These are phyloP conservation scores for Microdochium nivale DNA, from an alignment of 2,329 filamentous ascomycete species.

Conservation along the genomic window DNA sequence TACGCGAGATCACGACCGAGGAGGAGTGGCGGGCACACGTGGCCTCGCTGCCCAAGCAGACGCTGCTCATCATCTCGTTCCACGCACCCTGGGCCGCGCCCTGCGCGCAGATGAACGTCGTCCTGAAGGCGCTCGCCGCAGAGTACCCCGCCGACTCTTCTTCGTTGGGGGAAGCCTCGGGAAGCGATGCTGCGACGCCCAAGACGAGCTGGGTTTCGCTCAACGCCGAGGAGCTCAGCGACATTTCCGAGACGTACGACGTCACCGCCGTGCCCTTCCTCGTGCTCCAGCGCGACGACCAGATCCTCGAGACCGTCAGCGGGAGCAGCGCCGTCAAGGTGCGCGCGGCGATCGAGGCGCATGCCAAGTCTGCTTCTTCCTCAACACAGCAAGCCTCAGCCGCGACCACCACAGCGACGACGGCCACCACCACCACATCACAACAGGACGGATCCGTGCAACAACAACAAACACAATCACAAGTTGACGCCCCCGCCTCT, in stretches of 20 bases:
- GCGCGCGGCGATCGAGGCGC: slow-evolving; percentile 73
- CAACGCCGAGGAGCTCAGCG: slow-evolving; percentile 89
- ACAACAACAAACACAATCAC: too few relatives aligned
- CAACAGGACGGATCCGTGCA: slow-evolving; percentile 8
- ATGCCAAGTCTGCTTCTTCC: slow-evolving; percentile 46
- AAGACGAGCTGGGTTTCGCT: slow-evolving; percentile 79
- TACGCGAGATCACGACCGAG: slow-evolving; percentile 69
- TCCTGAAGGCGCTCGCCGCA: slow-evolving; percentile 76
- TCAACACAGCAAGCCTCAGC: slow-evolving; percentile 18
- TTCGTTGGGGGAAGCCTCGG: too few relatives aligned
- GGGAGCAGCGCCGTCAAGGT: slow-evolving; percentile 86
- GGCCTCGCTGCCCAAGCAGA: slow-evolving; percentile 54
- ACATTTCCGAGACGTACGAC: slow-evolving; percentile 86
- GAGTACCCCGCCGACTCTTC: slow-evolving; percentile 60
- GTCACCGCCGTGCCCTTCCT: slow-evolving; percentile 92
- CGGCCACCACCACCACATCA: slow-evolving; percentile 24
- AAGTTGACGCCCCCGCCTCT: slow-evolving; percentile 17
- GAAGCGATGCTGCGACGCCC: too few relatives aligned
- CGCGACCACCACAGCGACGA: slow-evolving; percentile 20
- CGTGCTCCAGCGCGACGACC: slow-evolving; percentile 67
- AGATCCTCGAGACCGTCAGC: slow-evolving; percentile 76
- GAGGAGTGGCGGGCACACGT: slow-evolving; percentile 64
- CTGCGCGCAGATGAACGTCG: slow-evolving; percentile 85
- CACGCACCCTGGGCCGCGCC: slow-evolving; percentile 95
- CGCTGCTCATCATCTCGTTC: slow-evolving; percentile 83